Evolutionary conservation across 768 basidiomycete genomes (phyloP).

Genomic region (Candolleomyces eurysporus): DNA sequence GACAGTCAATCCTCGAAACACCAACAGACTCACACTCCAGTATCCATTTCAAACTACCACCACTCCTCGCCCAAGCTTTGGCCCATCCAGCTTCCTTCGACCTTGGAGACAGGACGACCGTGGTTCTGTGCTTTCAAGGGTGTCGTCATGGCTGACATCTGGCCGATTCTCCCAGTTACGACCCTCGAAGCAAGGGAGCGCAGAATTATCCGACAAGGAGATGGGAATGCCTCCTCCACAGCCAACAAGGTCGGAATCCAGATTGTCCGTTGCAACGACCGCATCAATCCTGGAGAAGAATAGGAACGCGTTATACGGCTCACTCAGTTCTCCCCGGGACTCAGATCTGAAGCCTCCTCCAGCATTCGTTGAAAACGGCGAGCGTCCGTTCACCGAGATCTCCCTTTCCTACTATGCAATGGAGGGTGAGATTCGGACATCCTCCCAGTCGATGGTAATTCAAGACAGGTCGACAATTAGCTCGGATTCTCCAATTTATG

Average conservation of each 20-base stretch:
- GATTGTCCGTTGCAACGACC: neutral
- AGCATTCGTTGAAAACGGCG: neutral
- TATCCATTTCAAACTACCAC: too few species aligned
- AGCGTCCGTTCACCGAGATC: conserved; percentile 15
- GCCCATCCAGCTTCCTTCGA: neutral
- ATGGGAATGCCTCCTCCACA: neutral
- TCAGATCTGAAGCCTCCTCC: neutral
- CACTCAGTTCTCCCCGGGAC: neutral
- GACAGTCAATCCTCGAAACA: neutral
- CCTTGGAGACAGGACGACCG: neutral
- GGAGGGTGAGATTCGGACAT: conserved; percentile 9
- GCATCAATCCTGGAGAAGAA: neutral
- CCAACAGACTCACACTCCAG: neutral
- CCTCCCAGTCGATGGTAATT: neutral
- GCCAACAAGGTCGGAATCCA: neutral
- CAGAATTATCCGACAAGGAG: neutral
- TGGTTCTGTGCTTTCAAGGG: conserved; percentile 9
- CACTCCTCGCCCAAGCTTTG: neutral
- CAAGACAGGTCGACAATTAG: conserved; percentile 4
- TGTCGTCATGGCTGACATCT: conserved; percentile 15
- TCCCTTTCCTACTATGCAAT: conserved; percentile 27
- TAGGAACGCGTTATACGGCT: neutral
- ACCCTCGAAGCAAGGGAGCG: neutral
- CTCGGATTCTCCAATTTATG: conserved; percentile 44
- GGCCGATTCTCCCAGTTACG: neutral